Conservation (phyloP, 768 basidiomycete species). For the Lactarius hengduanensis region DNA sequence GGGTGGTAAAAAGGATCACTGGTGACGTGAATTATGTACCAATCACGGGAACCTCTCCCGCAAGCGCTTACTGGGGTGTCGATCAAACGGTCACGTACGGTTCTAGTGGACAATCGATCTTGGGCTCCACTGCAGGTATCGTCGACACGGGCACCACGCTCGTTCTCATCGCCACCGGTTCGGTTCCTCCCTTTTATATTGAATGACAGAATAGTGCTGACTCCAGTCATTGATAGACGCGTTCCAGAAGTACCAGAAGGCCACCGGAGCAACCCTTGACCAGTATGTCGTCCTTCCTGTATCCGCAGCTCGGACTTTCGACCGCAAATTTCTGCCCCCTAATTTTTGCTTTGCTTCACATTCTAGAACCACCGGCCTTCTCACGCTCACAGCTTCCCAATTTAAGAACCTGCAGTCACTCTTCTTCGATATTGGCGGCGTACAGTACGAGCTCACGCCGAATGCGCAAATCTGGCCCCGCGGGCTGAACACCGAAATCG, state of each 20-base stretch:
- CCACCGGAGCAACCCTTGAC: slow-evolving; percentile 54
- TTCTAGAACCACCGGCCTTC: slow-evolving; percentile 51
- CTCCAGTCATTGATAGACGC: slow-evolving; percentile 38
- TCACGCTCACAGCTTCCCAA: slow-evolving; percentile 51
- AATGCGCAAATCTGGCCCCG: slow-evolving; percentile 75
- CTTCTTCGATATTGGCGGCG: slow-evolving; percentile 52
- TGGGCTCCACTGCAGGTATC: slow-evolving; percentile 44
- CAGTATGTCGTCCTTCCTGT: slow-evolving; percentile 34
- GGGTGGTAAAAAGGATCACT: slow-evolving; percentile 32
- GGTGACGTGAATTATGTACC: slow-evolving; percentile 40
- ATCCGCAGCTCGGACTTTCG: not conserved
- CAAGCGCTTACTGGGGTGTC: slow-evolving; percentile 51
- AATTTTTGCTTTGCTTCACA: not conserved
- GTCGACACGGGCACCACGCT: slow-evolving; percentile 57
- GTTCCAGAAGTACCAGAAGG: slow-evolving; percentile 53
- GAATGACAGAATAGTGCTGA: not conserved
- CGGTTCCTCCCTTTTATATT: not conserved
- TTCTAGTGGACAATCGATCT: slow-evolving; percentile 32
- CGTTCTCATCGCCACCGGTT: slow-evolving; percentile 49
- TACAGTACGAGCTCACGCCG: slow-evolving; percentile 53
- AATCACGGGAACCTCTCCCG: slow-evolving; percentile 48
- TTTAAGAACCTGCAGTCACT: slow-evolving; percentile 50
- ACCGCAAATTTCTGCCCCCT: not conserved
- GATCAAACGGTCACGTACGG: slow-evolving; percentile 45
- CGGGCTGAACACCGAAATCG: slow-evolving; percentile 53